A percentile compares a stretch with the other conserved stretches of the same genome.
Conservation (phyloP, 2,329 filamentous ascomycete genomes). For the Tolypocladium cylindrosporum region DNA sequence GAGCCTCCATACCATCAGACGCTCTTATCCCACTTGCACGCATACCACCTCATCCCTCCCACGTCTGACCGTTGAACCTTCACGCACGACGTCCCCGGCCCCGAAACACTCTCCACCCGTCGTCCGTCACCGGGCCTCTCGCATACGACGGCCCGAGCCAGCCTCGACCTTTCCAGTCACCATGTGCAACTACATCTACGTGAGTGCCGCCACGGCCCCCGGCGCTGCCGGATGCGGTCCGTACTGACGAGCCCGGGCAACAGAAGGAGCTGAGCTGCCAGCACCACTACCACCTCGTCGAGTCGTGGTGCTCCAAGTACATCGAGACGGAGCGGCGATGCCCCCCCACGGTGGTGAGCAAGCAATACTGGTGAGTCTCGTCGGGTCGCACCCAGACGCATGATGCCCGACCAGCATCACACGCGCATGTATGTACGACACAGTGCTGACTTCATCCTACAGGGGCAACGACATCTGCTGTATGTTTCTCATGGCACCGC, state of each 20-base stretch:
- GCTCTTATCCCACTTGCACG: background rate
- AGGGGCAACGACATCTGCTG: slow-evolving; percentile 36
- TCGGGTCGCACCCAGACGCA: background rate
- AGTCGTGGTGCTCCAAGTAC: slow-evolving; percentile 35
- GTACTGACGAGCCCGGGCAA: background rate
- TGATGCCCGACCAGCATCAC: slow-evolving; percentile 1
- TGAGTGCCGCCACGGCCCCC: slow-evolving; percentile 12
- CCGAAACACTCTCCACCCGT: background rate
- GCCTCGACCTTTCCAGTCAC: slow-evolving; percentile 5
- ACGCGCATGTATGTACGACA: background rate
- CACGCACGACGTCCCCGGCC: background rate
- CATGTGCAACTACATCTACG: slow-evolving; percentile 44
- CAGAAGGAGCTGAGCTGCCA: slow-evolving; percentile 43
- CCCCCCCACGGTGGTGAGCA: slow-evolving; percentile 32
- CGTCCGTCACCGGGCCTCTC: background rate
- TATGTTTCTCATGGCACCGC: slow-evolving; percentile 16
- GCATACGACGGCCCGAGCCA: background rate
- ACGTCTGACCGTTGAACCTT: background rate
- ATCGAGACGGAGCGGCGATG: slow-evolving; percentile 33
- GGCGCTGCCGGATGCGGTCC: background rate
- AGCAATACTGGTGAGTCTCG: slow-evolving; percentile 32
- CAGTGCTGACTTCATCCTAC: slow-evolving; percentile 13
- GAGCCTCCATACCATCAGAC: background rate
- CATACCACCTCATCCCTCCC: background rate
- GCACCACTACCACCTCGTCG: slow-evolving; percentile 38